phyloP scores from a whole-genome alignment of 1,284 basidiomycete genomes.

The Calocybe gambosa region DNA sequence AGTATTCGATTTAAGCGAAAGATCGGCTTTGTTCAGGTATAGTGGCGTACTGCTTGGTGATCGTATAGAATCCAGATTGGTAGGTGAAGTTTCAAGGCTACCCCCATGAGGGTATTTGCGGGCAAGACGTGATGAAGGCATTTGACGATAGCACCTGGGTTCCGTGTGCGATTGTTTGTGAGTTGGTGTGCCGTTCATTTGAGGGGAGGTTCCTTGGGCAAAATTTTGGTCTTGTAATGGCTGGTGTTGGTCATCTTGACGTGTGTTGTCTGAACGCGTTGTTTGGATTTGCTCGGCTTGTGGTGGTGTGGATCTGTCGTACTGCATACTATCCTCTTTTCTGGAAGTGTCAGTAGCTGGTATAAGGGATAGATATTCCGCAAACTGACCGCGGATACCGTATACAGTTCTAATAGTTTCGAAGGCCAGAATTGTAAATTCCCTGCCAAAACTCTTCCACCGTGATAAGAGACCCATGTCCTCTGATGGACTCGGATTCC shows the following conservation, averaged over 20 bases:
- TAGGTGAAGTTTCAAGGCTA: conserved; percentile 3
- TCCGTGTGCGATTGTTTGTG: not conserved
- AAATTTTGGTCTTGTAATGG: not conserved
- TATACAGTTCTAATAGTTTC: conserved; percentile 23
- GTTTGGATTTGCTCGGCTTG: not conserved
- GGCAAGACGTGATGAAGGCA: not conserved
- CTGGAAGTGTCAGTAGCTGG: conserved; percentile 4
- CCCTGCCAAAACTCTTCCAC: conserved; percentile 23
- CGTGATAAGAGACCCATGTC: conserved; percentile 21
- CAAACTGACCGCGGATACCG: conserved; percentile 16
- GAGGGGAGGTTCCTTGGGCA: not conserved
- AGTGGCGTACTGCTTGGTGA: conserved; percentile 1
- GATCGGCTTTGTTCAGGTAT: conserved; percentile 4
- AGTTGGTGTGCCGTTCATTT: not conserved
- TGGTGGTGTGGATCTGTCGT: not conserved
- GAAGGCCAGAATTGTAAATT: conserved; percentile 19
- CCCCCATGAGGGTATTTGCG: not conserved
- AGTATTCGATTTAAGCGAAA: conserved; percentile 1
- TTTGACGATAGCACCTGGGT: not conserved
- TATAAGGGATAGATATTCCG: conserved; percentile 2
- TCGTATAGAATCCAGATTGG: conserved; percentile 5
- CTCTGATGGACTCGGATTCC: conserved; percentile 19
- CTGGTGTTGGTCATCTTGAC: not conserved
- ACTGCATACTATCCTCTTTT: conserved; percentile 1
- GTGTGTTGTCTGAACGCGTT: not conserved